Evolutionary conservation across 345 rosid species (phyloP).

Genomic region (Microcos paniculata): DNA sequence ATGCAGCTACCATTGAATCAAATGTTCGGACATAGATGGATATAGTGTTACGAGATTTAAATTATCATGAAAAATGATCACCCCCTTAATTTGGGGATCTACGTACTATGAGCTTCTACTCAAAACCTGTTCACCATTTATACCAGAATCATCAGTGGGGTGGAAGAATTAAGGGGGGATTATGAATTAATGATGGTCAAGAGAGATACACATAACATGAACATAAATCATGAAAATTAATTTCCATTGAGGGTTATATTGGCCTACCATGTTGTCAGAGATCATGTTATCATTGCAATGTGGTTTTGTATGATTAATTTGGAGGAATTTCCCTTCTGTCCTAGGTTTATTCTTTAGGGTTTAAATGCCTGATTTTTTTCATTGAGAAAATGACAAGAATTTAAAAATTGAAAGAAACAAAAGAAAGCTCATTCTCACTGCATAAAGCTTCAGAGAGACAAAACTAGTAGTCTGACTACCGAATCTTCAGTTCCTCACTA

Average conservation of each 20-base stretch:
- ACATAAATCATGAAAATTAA: background rate
- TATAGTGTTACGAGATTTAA: background rate
- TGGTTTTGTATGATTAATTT: background rate
- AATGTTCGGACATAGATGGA: too few relatives aligned
- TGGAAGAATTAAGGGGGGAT: background rate
- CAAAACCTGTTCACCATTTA: slow-evolving; percentile 7
- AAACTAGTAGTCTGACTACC: slow-evolving; percentile 30
- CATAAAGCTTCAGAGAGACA: slow-evolving; percentile 36
- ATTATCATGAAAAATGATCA: background rate
- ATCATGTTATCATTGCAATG: slow-evolving; percentile 10
- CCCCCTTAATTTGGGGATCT: background rate
- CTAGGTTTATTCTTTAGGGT: background rate
- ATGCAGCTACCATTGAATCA: too few relatives aligned
- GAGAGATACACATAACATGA: slow-evolving; percentile 8
- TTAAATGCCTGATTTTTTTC: background rate
- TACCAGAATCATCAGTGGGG: background rate
- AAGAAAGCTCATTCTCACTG: slow-evolving; percentile 54
- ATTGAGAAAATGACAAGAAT: slow-evolving; percentile 15
- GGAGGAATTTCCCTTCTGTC: too few relatives aligned
- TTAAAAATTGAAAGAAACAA: slow-evolving; percentile 1
- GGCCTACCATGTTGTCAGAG: slow-evolving; percentile 10
- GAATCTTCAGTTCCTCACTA: slow-evolving; percentile 50
- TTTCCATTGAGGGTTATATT: background rate
- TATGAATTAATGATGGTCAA: slow-evolving; percentile 10
- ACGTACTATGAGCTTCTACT: background rate